Evolutionary conservation across 192 early-diverging fungal species (phyloP), one percentile per base, ranked within the genome.

Genomic region (Mortierella antarctica): DNA sequence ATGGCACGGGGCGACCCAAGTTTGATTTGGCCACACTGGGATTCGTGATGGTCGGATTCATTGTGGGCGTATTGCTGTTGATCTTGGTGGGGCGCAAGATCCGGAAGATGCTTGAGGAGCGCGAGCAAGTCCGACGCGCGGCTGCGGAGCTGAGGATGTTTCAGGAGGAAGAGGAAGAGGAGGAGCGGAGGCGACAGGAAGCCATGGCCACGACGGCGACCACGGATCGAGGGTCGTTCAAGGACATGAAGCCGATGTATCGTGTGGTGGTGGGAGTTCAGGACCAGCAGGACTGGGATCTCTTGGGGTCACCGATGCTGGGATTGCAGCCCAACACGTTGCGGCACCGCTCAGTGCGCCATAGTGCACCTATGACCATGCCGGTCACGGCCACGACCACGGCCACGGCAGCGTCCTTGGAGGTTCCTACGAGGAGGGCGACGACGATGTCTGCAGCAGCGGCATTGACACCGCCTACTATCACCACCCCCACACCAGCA

Each of bases 211-310:
- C 44, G 12, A 6, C 21, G 51, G 13, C 21, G 21, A 53, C 45
- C 39, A 18, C 15, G 56, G 57, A 60, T 73, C 42, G 40, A 12
- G 23, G 23, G 14, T 48, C 53, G 31, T 31, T 11, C 21, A 62
- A 20, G 40, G 60, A 72, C n/a, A 62, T 56, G 61, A 80, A 72
- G 23, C 77, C 77, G 17, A 67, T 80, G 53, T 80, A 80, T 54
- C 21, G 58, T 5, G 44, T 80, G 4, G 63, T 80, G 21, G 44
- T 80, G 5, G 68, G 75, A 0, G 69, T 79, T 20, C 67, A 70
- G 18, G 41, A n/a, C 18, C 17, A 57, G 12, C 12, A 41, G 14
- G 18, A 48, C 1, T 31, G 51, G 42, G 46, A 5, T 39, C 14
- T 18, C 9, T 41, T 14, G n/a, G 8, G n/a, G 31, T 20, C 18